phyloP scores from a whole-genome alignment of 768 basidiomycete genomes.

The Mycena kentingensis region DNA sequence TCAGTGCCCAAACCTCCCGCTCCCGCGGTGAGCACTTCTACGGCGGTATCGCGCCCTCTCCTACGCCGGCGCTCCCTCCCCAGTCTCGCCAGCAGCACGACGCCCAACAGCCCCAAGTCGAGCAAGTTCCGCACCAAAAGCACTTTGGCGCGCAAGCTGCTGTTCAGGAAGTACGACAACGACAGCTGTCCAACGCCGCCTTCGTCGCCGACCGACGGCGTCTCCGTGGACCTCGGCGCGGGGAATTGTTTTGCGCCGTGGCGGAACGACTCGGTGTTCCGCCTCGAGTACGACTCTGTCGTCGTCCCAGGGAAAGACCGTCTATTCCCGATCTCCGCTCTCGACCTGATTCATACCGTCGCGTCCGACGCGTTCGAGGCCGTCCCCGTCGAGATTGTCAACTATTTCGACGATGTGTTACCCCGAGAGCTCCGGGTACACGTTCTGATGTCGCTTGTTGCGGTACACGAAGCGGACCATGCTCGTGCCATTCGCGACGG shows the following conservation, averaged over 20 bases:
- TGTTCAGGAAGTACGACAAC: slow-evolving; percentile 44
- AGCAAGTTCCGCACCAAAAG: slow-evolving; percentile 48
- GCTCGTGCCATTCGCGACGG: slow-evolving; percentile 42
- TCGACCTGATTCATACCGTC: slow-evolving; percentile 59
- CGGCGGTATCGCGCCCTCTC: slow-evolving; percentile 25
- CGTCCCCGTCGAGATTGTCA: slow-evolving; percentile 47
- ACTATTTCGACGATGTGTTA: slow-evolving; percentile 69
- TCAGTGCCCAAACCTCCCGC: slow-evolving; percentile 21
- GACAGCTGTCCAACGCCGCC: slow-evolving; percentile 20
- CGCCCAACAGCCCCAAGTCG: slow-evolving; percentile 47
- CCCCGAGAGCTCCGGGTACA: slow-evolving; percentile 72
- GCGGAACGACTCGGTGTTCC: slow-evolving; percentile 35
- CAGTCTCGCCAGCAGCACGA: slow-evolving; percentile 49
- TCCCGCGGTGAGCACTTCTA: slow-evolving; percentile 25
- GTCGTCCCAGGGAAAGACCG: slow-evolving; percentile 47
- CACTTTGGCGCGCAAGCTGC: slow-evolving; percentile 58
- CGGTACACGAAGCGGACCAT: slow-evolving; percentile 62
- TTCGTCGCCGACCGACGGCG: slow-evolving; percentile 18
- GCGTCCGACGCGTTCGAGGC: slow-evolving; percentile 54
- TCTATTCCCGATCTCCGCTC: slow-evolving; percentile 58
- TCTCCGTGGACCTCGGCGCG: slow-evolving; percentile 27
- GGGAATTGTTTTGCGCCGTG: slow-evolving; percentile 46
- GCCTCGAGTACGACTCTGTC: slow-evolving; percentile 12
- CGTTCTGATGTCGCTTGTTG: slow-evolving; percentile 57
- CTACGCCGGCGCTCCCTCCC: slow-evolving; percentile 60